Evolutionary conservation across 768 basidiomycete genomes (phyloP).

Genomic region (Paxillus rubicundulus): DNA sequence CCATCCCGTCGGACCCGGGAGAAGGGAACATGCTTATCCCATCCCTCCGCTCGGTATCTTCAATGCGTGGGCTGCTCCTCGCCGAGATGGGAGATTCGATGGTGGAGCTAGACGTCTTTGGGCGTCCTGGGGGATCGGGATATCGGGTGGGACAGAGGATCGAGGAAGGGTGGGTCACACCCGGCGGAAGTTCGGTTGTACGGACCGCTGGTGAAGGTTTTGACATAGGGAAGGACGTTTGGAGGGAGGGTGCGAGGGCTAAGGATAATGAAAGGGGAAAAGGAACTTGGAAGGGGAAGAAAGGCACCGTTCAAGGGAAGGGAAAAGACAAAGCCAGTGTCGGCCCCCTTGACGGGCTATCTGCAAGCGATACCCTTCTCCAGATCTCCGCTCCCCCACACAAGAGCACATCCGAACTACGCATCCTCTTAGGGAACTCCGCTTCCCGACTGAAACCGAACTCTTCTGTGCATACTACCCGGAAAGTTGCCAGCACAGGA

Average conservation of each 20-base stretch:
- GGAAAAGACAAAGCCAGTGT: conserved; percentile 6
- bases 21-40: conserved; percentile 18
- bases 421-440: conserved; percentile 60
- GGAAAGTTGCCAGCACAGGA: conserved; percentile 6
- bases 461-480: conserved; percentile 36
- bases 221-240: conserved; percentile 20
- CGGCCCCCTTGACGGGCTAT: conserved; percentile 25
- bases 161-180: conserved; percentile 29
- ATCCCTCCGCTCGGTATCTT: conserved; percentile 32
- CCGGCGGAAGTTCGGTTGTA: conserved; percentile 26
- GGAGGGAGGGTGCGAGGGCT: conserved; percentile 15
- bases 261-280: conserved; percentile 6
- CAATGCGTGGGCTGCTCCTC: conserved; percentile 47
- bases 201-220: conserved; percentile 7
- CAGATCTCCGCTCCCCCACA: conserved; percentile 47
- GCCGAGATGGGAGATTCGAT: conserved; percentile 49
- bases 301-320: conserved; percentile 6
- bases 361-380: conserved; percentile 53
- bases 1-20: conserved; percentile 4
- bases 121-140: conserved; percentile 34
- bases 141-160: conserved; percentile 43
- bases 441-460: conserved; percentile 54
- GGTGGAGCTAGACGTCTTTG: conserved; percentile 42
- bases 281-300: conserved; percentile 15
- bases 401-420: conserved; percentile 55